phyloP scores from a whole-genome alignment of 176 grass and related monocot species.

The Musa beccarii region DNA sequence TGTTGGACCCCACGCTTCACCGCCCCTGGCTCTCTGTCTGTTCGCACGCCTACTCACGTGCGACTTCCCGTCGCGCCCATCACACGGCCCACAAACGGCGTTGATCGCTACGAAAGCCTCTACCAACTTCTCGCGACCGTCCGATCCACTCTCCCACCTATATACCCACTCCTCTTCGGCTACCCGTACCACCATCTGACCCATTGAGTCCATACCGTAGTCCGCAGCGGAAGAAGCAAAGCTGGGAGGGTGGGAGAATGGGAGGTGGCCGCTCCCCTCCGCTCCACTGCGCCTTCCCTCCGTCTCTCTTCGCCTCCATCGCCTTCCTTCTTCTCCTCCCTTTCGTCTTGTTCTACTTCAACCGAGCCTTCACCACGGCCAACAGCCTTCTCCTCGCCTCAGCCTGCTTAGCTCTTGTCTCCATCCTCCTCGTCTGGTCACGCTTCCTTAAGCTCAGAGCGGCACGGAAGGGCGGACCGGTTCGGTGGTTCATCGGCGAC shows the following conservation, averaged over 20 bases:
- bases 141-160: neutral
- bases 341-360: conserved; percentile 1
- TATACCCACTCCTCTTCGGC: neutral
- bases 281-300: neutral
- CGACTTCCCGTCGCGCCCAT: neutral
- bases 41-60: neutral
- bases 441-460: neutral
- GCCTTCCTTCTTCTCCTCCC: conserved; percentile 6
- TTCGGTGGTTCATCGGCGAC: conserved; percentile 15
- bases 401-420: neutral
- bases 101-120: neutral
- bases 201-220: neutral
- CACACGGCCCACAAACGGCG: neutral
- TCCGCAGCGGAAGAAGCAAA: neutral
- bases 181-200: neutral
- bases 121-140: neutral
- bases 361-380: neutral
- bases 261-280: neutral
- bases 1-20: neutral
- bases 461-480: neutral
- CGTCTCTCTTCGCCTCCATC: neutral
- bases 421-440: neutral
- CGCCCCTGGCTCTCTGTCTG: too few species aligned
- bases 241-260: neutral
- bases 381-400: conserved; percentile 3